These are phyloP conservation scores for Gaillardinia entomophila DNA, from an alignment of 805 yeast species.

Conservation along the genomic window DNA sequence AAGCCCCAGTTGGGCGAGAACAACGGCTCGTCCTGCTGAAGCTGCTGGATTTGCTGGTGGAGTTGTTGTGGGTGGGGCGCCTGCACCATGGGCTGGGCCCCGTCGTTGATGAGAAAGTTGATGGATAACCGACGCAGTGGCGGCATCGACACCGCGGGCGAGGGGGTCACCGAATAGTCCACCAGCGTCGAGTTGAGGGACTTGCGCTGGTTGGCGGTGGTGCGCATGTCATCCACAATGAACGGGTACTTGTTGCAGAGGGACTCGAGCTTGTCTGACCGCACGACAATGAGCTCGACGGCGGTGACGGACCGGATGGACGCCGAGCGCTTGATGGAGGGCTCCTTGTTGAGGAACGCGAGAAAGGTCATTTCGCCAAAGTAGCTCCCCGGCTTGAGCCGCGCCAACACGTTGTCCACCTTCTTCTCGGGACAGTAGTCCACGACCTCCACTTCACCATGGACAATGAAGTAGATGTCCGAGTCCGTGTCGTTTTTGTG, in stretches of 20 bases:
- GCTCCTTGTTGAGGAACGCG: slow-evolving; percentile 32
- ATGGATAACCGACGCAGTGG: slow-evolving; percentile 14
- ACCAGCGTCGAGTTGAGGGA: slow-evolving; percentile 12
- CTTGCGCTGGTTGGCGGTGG: slow-evolving; percentile 52
- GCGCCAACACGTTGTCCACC: slow-evolving; percentile 44
- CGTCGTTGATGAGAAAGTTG: slow-evolving; percentile 12
- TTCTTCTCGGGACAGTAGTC: slow-evolving; percentile 15
- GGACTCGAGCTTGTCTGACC: slow-evolving; percentile 48
- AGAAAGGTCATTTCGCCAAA: slow-evolving; percentile 77
- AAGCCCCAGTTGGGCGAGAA: slow-evolving; percentile 17
- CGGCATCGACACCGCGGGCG: slow-evolving; percentile 8
- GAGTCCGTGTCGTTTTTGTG: slow-evolving; percentile 54
- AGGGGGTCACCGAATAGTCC: slow-evolving; percentile 3
- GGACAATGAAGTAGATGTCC: slow-evolving; percentile 61
- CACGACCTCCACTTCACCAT: slow-evolving; percentile 68
- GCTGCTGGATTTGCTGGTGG: slow-evolving; percentile 2
- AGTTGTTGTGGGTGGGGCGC: slow-evolving; percentile 7
- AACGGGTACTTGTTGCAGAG: slow-evolving; percentile 54
- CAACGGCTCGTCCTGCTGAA: slow-evolving; percentile 2
- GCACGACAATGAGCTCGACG: slow-evolving; percentile 56
- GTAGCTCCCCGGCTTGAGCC: slow-evolving; percentile 57
- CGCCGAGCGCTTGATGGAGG: slow-evolving; percentile 43
- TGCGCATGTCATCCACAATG: slow-evolving; percentile 53
- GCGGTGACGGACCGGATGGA: slow-evolving; percentile 56
- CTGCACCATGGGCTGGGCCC: slow-evolving; percentile 2